Base-by-base conservation (phyloP, 345 rosid genomes). In the Pistacia atlantica region DNA sequence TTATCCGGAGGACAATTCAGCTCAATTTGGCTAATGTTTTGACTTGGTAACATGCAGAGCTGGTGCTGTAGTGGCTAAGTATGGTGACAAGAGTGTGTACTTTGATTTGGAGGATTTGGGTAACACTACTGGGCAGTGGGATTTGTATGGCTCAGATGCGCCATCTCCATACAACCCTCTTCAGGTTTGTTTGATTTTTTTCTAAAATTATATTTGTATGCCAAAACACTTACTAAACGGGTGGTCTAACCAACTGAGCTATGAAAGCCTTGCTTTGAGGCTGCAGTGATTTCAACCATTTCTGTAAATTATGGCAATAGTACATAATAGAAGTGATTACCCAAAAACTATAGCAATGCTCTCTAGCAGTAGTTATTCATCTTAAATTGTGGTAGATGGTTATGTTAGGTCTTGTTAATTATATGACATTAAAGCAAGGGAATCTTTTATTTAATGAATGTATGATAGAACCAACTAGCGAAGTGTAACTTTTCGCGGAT, bases 161-260 rank as follows among this genome's bases (percentile, higher is more conserved):
- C 97, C 99, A 82, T 95, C 99, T 56, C 97, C 98, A 2, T 92
- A 92, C 83, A 96, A 96, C 90, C 3, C 98, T 79, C 95, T 93
- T 61, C 99, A 91, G 98, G 98, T 93, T 72, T 63, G 42, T 46
- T 3, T 28, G 3, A 5, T 42, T 5, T 42, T 42, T 7, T 7
- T 10, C 46, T 42, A 5, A 8, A 42, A 42, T 42, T 42, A 42
- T 42, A 6, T 0, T 42, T 7, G 46, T 42, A 42, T 6, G 46
- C 33, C 33, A 31, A 31, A 31, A 31, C 33, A 31, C 33, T 2
- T 31, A 31, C 33, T 31, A 31, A 31, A 31, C 92, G 86, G 92
- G 89, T 90, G 94, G 92, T 89, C 94, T 92, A 91, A 91, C 96
- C 97, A 91, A 86, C 94, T 92, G 92, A 90, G 94, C 97, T 89